Percentiles rank a stretch among this genome's conserved stretches.
Conservation (phyloP, 306 rosid genomes). For the Ormosia semicastrata region DNA sequence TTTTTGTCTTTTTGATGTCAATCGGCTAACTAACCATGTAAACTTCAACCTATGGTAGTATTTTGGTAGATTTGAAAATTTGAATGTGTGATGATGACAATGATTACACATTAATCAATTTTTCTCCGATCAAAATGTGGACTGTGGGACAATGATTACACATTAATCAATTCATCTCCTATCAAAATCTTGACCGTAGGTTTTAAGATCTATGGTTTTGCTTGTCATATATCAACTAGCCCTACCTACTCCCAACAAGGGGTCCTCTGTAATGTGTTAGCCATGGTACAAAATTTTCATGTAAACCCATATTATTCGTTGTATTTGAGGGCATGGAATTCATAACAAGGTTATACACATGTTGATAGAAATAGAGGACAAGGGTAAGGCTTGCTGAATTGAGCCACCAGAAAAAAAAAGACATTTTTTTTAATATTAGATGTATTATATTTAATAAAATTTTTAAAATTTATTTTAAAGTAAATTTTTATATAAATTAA, state of each 20-base stretch:
- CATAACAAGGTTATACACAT: background rate
- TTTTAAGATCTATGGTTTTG: slow-evolving; percentile 25
- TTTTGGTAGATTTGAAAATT: slow-evolving; percentile 35
- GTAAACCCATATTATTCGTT: background rate
- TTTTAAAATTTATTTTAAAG: background rate
- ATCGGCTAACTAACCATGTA: slow-evolving; percentile 14
- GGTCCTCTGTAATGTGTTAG: background rate
- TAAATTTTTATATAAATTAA: background rate
- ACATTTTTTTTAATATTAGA: background rate
- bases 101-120: slow-evolving; percentile 41
- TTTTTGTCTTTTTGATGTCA: slow-evolving; percentile 20
- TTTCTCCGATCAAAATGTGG: slow-evolving; percentile 17
- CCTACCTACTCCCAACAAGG: slow-evolving; percentile 24
- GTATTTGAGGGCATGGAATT: background rate
- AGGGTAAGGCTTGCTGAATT: background rate
- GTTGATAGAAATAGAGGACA: background rate
- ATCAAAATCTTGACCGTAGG: slow-evolving; percentile 1
- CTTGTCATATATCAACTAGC: slow-evolving; percentile 19
- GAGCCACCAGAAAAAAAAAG: background rate
- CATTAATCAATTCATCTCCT: slow-evolving; percentile 20
- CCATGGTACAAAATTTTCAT: background rate
- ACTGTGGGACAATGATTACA: slow-evolving; percentile 34
- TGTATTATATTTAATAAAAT: background rate
- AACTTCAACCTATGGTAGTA: slow-evolving; percentile 28
- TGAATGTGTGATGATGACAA: slow-evolving; percentile 34